Evolutionary conservation across 208 protist species (phyloP).

Genomic region (Novymonas esmeraldas): DNA sequence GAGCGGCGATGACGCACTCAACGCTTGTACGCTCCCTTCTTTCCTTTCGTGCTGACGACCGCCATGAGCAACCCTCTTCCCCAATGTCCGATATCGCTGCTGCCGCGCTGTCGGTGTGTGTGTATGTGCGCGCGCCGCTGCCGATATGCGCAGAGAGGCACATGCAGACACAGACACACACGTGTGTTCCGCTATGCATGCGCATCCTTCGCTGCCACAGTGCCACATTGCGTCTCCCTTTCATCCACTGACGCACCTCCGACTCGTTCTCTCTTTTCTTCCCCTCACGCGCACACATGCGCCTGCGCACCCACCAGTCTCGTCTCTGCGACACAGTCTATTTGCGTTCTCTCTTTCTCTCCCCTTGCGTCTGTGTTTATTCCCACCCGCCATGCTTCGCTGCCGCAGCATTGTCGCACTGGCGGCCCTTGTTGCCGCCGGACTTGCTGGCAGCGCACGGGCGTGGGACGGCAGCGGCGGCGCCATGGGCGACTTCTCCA

Average conservation of each 20-base stretch:
- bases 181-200: neutral
- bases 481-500: constrained; percentile 4
- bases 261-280: neutral
- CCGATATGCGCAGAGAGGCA: neutral
- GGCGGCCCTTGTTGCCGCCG: neutral
- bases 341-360: no score
- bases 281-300: neutral
- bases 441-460: neutral
- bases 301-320: neutral
- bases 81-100: no score
- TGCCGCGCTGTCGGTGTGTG: no score
- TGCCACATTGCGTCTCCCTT: no score
- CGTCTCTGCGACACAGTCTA: no score
- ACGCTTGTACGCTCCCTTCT: no score
- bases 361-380: neutral
- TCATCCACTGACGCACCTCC: no score
- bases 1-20: no score
- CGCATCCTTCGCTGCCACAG: no score
- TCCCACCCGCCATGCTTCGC: neutral
- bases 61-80: no score
- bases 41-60: no score
- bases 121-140: no score
- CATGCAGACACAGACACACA: neutral
- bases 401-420: neutral
- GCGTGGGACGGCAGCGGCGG: neutral